Base-by-base conservation (phyloP, 352 stramenopile genomes). In the Phytophthora parvispora region DNA sequence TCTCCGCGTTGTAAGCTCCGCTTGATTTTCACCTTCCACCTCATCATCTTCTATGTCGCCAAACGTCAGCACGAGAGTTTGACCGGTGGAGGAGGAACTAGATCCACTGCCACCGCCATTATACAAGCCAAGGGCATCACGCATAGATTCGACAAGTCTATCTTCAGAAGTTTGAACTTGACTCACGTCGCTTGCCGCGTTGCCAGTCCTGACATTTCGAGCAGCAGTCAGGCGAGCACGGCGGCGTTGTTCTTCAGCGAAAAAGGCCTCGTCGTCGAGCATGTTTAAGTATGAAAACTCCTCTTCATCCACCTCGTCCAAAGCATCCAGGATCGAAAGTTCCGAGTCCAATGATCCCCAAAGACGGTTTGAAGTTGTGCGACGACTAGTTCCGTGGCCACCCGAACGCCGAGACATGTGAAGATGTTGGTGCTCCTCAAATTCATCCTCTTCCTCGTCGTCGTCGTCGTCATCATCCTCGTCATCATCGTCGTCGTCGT, bases 241-340 rank as follows among this genome's bases (percentile, higher is more conserved):
- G 64, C 83, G 80, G 28, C 56, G 77, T 64, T 89, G 83, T 51
- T 92, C 84, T 42, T 91, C 83, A 0, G 71, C 53, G 60, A 87
- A 90, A 15, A 77, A 55, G 6, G 69, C 66, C 54, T 96, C 89
- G 28, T 94, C 86, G 15, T 94, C 84, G 5, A 95, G 52, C 55
- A 94, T 78, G 49, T 82, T 86, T n/a, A 91, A 60, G 57, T 94
- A 94, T 20, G 84, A 95, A 53, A 92, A 95, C 34, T 95, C 86
- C 15, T 95, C 85, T 77, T 95, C 87, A 47, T 95, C 86, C 13
- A 92, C 86, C 69, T 95, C 87, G 51, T 95, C 87, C 24, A 91
- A 71, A 9, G 80, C 87, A 71, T 95, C 87, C n/a, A 91, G 64
- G 22, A 85, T 79, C 9, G 84, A 88, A 48, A 91, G 63, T 47